phyloP scores from a whole-genome alignment of 768 basidiomycete species.

The Neoboletus magnificus region DNA sequence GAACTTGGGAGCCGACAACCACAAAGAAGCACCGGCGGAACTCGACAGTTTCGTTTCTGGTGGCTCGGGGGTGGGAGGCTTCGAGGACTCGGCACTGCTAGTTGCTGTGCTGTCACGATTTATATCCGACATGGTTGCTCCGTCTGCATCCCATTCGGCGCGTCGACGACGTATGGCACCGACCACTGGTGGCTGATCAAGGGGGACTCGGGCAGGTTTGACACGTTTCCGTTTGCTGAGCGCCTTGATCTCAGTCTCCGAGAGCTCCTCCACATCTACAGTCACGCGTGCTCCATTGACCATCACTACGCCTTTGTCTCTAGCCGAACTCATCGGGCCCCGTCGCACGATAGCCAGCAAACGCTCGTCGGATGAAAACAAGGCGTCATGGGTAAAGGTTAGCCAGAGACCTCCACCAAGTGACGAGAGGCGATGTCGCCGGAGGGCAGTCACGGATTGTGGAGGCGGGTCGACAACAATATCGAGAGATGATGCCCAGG shows the following conservation, averaged over 20 bases:
- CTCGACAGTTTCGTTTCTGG: constrained; percentile 12
- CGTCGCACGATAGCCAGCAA: constrained; percentile 71
- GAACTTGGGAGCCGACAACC: constrained; percentile 60
- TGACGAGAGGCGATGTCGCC: constrained; percentile 79
- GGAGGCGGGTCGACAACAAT: constrained; percentile 94
- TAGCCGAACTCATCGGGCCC: constrained; percentile 54
- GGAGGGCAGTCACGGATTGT: constrained; percentile 73
- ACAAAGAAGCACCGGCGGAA: constrained; percentile 31
- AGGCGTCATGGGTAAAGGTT: constrained; percentile 81
- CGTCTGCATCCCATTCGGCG: constrained; percentile 68
- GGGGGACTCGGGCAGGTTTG: constrained; percentile 80
- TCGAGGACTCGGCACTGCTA: constrained; percentile 17
- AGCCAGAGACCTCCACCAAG: constrained; percentile 95
- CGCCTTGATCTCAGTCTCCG: constrained; percentile 81
- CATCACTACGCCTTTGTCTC: constrained; percentile 80
- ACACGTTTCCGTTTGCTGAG: constrained; percentile 82
- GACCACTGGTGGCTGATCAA: constrained; percentile 89
- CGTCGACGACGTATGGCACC: constrained; percentile 63
- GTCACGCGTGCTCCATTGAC: constrained; percentile 83
- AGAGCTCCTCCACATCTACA: constrained; percentile 87
- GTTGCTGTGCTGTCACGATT: constrained; percentile 15
- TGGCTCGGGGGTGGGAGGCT: constrained; percentile 21
- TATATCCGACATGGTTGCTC: constrained; percentile 23
- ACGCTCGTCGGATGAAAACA: constrained; percentile 75
- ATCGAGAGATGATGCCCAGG: constrained; percentile 80